Percentiles rank a stretch among this genome's conserved stretches.
Evolutionary conservation across 2,329 filamentous ascomycete species (phyloP).

Genomic region (Annulohypoxylon truncatum): DNA sequence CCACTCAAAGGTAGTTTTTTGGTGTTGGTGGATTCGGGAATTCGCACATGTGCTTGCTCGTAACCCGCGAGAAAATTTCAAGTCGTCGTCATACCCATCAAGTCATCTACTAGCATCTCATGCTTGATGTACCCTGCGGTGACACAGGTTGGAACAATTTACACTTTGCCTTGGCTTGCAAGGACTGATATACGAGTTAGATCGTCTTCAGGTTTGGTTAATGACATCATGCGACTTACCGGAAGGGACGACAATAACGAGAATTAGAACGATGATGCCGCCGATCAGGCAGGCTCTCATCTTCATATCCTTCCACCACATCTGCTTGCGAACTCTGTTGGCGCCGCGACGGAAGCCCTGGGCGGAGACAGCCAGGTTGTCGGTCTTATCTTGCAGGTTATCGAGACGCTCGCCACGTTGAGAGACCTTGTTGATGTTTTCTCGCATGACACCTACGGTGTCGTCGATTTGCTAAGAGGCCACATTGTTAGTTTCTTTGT

Average conservation of each 20-base stretch:
- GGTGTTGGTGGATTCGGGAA: slow-evolving; percentile 33
- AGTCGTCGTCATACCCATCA: slow-evolving; percentile 52
- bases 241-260: slow-evolving; percentile 93
- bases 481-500: slow-evolving; percentile 76
- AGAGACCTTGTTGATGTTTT: slow-evolving; percentile 97
- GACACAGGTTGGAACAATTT: slow-evolving; percentile 38
- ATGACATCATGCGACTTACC: slow-evolving; percentile 67
- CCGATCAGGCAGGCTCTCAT: slow-evolving; percentile 97
- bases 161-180: slow-evolving; percentile 55
- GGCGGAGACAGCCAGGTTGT: slow-evolving; percentile 91
- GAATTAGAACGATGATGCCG: slow-evolving; percentile 89
- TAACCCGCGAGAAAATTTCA: slow-evolving; percentile 50
- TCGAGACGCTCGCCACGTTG: slow-evolving; percentile 75
- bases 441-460: slow-evolving; percentile 92
- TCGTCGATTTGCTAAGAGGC: slow-evolving; percentile 92
- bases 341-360: slow-evolving; percentile 96
- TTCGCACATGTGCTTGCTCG: slow-evolving; percentile 47
- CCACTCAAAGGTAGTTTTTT: slow-evolving; percentile 33
- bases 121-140: slow-evolving; percentile 47
- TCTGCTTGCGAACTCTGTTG: slow-evolving; percentile 95
- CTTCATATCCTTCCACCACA: slow-evolving; percentile 99
- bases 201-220: not conserved
- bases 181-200: slow-evolving; percentile 53
- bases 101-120: slow-evolving; percentile 39
- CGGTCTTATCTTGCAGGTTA: slow-evolving; percentile 64